Percentiles rank a stretch among this genome's conserved stretches.
Conservation (phyloP, 164 flowering plant species). For the Nymphaea colorata region DNA sequence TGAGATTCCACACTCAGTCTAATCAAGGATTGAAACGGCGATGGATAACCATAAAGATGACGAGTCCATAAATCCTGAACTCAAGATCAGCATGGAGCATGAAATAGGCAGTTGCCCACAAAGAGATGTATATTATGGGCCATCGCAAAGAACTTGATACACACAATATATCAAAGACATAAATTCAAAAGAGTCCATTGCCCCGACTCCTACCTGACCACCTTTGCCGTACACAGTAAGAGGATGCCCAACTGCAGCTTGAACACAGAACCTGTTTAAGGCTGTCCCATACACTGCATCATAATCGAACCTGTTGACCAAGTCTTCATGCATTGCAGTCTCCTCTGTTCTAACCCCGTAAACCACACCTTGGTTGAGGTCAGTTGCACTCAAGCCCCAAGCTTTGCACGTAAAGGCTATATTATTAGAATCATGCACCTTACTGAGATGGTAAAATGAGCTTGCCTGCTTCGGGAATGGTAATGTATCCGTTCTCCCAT, state of each 20-base stretch:
- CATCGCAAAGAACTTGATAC: neutral
- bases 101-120: neutral
- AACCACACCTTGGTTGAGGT: conserved; percentile 93
- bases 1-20: too few species aligned
- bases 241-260: conserved; percentile 98
- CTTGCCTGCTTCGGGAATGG: conserved; percentile 96
- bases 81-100: neutral
- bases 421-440: conserved; percentile 66
- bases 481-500: conserved; percentile 91
- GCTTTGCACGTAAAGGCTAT: conserved; percentile 96
- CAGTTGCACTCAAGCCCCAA: conserved; percentile 96
- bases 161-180: neutral
- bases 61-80: too few species aligned
- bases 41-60: too few species aligned
- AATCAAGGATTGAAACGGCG: too few species aligned
- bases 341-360: conserved; percentile 85
- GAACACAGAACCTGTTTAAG: conserved; percentile 72
- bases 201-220: conserved; percentile 56
- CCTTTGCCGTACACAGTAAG: conserved; percentile 98
- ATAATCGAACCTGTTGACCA: conserved; percentile 80
- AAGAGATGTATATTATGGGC: neutral
- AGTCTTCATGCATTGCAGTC: conserved; percentile 88
- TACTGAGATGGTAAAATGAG: conserved; percentile 92
- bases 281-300: conserved; percentile 95
- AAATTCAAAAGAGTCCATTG: neutral